A percentile compares a stretch with the other conserved stretches of the same genome.
phyloP scores from a whole-genome alignment of 2,329 filamentous ascomycete species.

The Setomelanomma holmii region DNA sequence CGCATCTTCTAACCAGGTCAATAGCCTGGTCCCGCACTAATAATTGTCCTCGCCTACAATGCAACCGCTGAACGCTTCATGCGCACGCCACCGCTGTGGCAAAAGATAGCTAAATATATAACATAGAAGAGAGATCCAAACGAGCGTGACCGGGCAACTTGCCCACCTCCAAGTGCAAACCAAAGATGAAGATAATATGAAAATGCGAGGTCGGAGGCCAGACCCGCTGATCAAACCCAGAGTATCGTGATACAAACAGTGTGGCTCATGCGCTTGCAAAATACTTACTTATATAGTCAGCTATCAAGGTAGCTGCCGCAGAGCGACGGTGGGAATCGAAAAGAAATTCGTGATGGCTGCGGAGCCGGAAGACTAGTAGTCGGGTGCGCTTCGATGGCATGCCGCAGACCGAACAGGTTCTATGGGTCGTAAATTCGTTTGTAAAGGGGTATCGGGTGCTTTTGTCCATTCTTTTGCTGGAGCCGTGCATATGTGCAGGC shows the following conservation, averaged over 20 bases:
- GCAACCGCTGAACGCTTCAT: not conserved
- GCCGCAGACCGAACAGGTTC: conserved; percentile 27
- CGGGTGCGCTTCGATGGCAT: conserved; percentile 5
- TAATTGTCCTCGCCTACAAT: not conserved
- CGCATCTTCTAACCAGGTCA: too few relatives aligned
- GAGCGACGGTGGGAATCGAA: conserved; percentile 3
- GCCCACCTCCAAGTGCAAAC: not conserved
- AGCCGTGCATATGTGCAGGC: conserved; percentile 11
- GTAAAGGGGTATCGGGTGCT: conserved; percentile 46
- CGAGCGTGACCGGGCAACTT: not conserved
- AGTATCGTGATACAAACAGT: too few relatives aligned
- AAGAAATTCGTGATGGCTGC: conserved; percentile 36
- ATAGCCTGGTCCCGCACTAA: not conserved
- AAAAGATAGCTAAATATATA: not conserved
- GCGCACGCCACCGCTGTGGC: not conserved
- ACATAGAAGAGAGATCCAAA: not conserved
- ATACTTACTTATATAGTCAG: too few relatives aligned
- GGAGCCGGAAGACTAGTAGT: conserved; percentile 18
- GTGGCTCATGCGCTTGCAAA: too few relatives aligned
- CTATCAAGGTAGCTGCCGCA: too few relatives aligned
- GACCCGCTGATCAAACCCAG: not conserved
- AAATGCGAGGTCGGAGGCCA: not conserved
- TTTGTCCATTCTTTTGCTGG: conserved; percentile 29
- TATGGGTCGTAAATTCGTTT: conserved; percentile 48
- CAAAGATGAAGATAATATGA: not conserved